Evolutionary conservation across 148 eudicot species (phyloP), one percentile per base, ranked within the genome.

Genomic region (Rhododendron mucronatum): DNA sequence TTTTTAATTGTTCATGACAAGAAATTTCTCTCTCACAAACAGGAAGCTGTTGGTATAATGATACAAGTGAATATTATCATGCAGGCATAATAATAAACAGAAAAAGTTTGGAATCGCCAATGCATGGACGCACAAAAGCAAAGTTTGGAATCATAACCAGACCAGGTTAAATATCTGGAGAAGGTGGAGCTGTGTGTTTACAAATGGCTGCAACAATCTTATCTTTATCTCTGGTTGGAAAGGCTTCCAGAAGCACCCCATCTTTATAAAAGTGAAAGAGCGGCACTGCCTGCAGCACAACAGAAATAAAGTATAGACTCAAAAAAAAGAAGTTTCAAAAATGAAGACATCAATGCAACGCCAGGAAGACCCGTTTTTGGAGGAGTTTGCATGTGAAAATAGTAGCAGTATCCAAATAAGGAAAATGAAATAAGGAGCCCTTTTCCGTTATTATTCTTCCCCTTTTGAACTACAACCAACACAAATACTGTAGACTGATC

Each of bases 201-300:
- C 9, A 81, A 82, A 96, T 94, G 51, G 98, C 97, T 83, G 88
- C 94, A 77, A 81, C 89, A 23, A 95, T 95, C 89, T 94, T 89
- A 50, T 91, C 97, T 88, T 94, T 95, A 89, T 95, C 99, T 87
- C 98, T 92, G 82, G 99, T 96, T 51, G 99, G 88, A 85, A 96
- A 96, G 33, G 99, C 93, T 91, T 96, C 99, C 67, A 95, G 85
- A 37, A 96, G 89, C 73, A 88, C 86, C 50, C 97, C 99, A 50
- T 94, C 90, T 90, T 92, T 96, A 90, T 95, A 95, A 85, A 96
- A 96, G 73, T 96, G 99, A 87, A 96, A 96, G 41, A 95, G 94
- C 53, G 98, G 98, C 65, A 96, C 98, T 15, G 90, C 85, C 99
- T 96, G 94, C 93, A 91, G 45, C 82, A 87, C 63, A 80, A 39